Percentiles rank a stretch among this genome's conserved stretches.
phyloP scores from a whole-genome alignment of 2,329 filamentous ascomycete genomes.

The Colletotrichum higginsianum region DNA sequence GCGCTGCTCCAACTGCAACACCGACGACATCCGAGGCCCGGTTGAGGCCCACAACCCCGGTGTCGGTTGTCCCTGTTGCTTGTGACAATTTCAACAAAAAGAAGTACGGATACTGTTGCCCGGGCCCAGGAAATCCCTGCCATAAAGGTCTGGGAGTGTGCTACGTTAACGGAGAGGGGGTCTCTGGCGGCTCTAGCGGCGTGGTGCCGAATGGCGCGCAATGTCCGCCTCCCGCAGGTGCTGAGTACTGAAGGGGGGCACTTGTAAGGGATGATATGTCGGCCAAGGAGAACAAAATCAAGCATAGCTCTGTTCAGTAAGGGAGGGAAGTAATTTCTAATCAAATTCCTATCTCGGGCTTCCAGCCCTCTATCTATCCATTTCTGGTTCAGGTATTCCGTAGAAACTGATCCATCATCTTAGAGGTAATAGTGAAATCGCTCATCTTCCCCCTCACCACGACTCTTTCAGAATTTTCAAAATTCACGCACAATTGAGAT shows the following conservation, averaged over 20 bases:
- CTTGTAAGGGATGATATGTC: neutral
- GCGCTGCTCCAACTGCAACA: no score
- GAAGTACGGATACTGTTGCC: constrained; percentile 20
- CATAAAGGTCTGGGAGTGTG: constrained; percentile 6
- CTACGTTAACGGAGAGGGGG: constrained; percentile 11
- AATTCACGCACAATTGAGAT: no score
- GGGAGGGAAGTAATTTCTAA: no score
- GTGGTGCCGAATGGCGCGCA: constrained; percentile 13
- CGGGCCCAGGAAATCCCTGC: neutral
- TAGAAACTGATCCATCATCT: no score
- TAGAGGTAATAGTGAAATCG: no score
- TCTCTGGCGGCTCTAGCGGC: constrained; percentile 1
- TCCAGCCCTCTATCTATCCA: no score
- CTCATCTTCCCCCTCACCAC: no score
- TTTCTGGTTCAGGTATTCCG: no score
- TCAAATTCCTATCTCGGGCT: no score
- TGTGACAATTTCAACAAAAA: constrained; percentile 21
- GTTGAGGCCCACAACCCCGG: neutral
- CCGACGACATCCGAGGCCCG: neutral
- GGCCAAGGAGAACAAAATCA: no score
- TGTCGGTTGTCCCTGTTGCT: neutral
- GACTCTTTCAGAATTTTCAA: no score
- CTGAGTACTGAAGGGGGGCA: neutral
- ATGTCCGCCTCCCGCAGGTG: constrained; percentile 3
- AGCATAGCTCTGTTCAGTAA: no score